Evolutionary conservation across 1,284 basidiomycete species (phyloP).

Genomic region (Ceratobasidium sp.): DNA sequence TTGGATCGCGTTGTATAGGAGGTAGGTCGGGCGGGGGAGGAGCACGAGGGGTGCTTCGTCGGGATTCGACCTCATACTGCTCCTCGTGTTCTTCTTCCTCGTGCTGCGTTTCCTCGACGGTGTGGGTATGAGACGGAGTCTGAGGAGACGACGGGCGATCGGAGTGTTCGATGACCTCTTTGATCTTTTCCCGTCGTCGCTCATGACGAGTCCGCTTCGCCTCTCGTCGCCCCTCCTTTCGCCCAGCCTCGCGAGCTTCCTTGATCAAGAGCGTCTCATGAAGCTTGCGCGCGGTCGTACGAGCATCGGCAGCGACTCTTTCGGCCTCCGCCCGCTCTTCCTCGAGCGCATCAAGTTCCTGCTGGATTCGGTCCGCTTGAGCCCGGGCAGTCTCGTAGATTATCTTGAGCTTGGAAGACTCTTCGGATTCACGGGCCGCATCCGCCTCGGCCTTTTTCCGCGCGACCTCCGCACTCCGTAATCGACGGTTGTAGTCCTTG

Average conservation of each 20-base stretch:
- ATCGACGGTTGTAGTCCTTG: conserved; percentile 36
- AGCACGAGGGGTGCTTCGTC: conserved; percentile 27
- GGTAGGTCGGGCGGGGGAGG: conserved; percentile 24
- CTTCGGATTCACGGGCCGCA: conserved; percentile 35
- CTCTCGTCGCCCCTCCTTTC: conserved; percentile 28
- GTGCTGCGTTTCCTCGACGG: conserved; percentile 13
- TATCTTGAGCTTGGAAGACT: conserved; percentile 42
- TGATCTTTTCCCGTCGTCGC: conserved; percentile 10
- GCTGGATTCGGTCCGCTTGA: conserved; percentile 28
- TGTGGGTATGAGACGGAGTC: neutral
- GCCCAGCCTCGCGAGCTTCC: conserved; percentile 31
- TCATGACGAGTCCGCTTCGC: conserved; percentile 13
- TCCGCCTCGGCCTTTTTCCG: conserved; percentile 38
- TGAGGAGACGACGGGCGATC: neutral
- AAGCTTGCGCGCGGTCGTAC: conserved; percentile 30
- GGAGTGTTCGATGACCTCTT: conserved; percentile 6
- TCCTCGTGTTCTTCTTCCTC: conserved; percentile 16
- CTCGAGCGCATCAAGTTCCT: conserved; percentile 39
- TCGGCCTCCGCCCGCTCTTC: conserved; percentile 37
- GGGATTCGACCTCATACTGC: conserved; percentile 14
- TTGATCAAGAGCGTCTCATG: conserved; percentile 26
- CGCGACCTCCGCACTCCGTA: conserved; percentile 32
- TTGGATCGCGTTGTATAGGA: conserved; percentile 17
- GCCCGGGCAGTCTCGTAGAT: conserved; percentile 43
- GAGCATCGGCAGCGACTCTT: conserved; percentile 23